Evolutionary conservation across 2,329 filamentous ascomycete species (phyloP).

Genomic region (Neonectria neomacrospora): DNA sequence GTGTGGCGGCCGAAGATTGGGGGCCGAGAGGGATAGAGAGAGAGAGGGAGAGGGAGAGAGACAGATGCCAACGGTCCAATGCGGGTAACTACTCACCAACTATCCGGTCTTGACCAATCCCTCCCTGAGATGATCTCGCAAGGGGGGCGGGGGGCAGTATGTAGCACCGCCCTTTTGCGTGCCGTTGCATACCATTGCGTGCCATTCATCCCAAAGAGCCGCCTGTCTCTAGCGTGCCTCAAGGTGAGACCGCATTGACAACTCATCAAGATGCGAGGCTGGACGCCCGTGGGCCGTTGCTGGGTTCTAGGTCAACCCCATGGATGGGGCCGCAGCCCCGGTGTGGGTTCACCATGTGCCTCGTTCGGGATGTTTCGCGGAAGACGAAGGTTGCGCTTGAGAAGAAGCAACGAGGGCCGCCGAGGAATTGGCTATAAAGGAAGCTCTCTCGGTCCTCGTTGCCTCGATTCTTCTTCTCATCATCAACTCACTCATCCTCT

Average conservation of each 20-base stretch:
- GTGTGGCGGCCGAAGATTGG: not conserved
- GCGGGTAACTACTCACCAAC: not conserved
- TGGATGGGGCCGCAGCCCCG: conserved; percentile 13
- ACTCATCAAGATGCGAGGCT: conserved; percentile 38
- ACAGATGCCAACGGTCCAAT: not conserved
- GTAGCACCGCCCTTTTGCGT: not conserved
- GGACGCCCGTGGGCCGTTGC: conserved; percentile 13
- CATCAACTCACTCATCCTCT: conserved; percentile 39
- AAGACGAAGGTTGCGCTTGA: conserved; percentile 18
- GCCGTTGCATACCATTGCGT: not conserved
- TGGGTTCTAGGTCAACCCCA: conserved; percentile 19
- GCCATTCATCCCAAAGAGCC: conserved; percentile 29
- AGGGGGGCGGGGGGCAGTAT: not conserved
- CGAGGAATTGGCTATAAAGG: conserved; percentile 41
- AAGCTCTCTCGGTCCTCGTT: conserved; percentile 27
- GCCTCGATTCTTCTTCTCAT: conserved; percentile 24
- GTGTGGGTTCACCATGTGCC: conserved; percentile 24
- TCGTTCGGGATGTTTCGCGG: conserved; percentile 20
- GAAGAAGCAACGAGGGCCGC: conserved; percentile 26
- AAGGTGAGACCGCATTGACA: conserved; percentile 41
- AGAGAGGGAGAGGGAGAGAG: too few species aligned
- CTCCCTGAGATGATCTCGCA: not conserved
- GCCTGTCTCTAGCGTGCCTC: conserved; percentile 34
- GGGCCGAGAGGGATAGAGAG: not conserved
- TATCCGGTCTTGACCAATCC: not conserved